A percentile compares a stretch with the other conserved stretches of the same genome.
These are phyloP conservation scores for Syzygium aromaticum DNA, from an alignment of 345 rosid species.

Conservation along the genomic window DNA sequence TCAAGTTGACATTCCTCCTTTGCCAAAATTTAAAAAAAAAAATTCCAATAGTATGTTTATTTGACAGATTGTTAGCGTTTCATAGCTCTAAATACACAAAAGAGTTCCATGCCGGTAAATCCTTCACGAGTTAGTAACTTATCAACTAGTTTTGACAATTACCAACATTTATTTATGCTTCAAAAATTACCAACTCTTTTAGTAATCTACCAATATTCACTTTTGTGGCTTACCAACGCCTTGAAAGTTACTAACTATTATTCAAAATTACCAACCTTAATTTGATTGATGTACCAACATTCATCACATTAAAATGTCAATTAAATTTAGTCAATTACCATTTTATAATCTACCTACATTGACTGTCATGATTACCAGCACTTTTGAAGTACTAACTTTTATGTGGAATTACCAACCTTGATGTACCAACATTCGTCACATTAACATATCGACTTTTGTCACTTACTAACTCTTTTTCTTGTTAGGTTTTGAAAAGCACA, in stretches of 20 bases:
- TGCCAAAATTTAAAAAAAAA: background rate
- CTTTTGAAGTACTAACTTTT: accelerated
- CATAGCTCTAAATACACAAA: background rate
- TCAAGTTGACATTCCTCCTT: background rate
- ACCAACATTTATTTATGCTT: too few relatives aligned
- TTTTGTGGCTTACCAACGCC: too few relatives aligned
- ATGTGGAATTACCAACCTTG: background rate
- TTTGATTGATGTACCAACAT: too few relatives aligned
- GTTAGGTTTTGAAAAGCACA: background rate
- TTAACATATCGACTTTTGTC: background rate
- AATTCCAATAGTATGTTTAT: accelerated
- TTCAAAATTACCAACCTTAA: too few relatives aligned
- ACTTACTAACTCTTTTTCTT: too few relatives aligned
- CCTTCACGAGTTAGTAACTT: background rate
- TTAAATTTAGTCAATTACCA: accelerated
- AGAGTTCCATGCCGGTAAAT: accelerated
- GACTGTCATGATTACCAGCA: accelerated
- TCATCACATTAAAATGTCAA: background rate
- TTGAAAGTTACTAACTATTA: too few relatives aligned
- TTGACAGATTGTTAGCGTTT: accelerated
- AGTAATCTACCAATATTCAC: too few relatives aligned
- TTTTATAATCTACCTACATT: accelerated
- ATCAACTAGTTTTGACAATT: too few relatives aligned
- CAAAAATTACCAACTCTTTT: too few relatives aligned
- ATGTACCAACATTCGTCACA: accelerated